Percentiles rank a stretch among this genome's conserved stretches.
Conservation (phyloP, 768 basidiomycete species). For the Kwoniella shandongensis region DNA sequence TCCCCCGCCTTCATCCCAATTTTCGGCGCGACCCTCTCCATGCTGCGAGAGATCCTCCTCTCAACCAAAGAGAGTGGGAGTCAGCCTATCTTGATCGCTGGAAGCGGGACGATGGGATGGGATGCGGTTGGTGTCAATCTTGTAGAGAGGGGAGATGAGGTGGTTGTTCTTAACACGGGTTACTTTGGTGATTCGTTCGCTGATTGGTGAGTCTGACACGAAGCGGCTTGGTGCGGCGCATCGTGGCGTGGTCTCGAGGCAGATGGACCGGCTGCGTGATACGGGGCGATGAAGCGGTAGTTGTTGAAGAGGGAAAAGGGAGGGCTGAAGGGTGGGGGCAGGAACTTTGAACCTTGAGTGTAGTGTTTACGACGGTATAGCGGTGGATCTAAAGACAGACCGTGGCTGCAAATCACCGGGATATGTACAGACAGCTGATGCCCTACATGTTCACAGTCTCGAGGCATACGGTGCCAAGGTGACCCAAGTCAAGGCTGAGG, state of each 20-base stretch:
- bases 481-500: constrained; percentile 73
- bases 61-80: constrained; percentile 58
- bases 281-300: too few relatives aligned
- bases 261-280: too few relatives aligned
- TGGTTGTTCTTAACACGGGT: constrained; percentile 73
- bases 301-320: too few relatives aligned
- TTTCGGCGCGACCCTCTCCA: constrained; percentile 82
- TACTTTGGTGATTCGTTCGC: constrained; percentile 92
- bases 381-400: too few relatives aligned
- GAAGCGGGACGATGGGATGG: constrained; percentile 95
- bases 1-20: constrained; percentile 82
- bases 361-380: too few relatives aligned
- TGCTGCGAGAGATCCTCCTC: constrained; percentile 78
- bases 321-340: too few relatives aligned
- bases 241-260: too few relatives aligned
- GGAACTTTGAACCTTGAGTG: too few relatives aligned
- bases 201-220: constrained; percentile 68
- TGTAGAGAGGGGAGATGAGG: constrained; percentile 58
- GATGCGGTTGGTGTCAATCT: constrained; percentile 85
- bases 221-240: not conserved
- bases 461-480: constrained; percentile 85
- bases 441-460: constrained; percentile 58
- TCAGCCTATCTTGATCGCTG: constrained; percentile 91
- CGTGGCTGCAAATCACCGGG: not conserved
- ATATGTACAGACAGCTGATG: not conserved